phyloP scores from a whole-genome alignment of 306 rosid species.

The Pterocarpus santalinus region DNA sequence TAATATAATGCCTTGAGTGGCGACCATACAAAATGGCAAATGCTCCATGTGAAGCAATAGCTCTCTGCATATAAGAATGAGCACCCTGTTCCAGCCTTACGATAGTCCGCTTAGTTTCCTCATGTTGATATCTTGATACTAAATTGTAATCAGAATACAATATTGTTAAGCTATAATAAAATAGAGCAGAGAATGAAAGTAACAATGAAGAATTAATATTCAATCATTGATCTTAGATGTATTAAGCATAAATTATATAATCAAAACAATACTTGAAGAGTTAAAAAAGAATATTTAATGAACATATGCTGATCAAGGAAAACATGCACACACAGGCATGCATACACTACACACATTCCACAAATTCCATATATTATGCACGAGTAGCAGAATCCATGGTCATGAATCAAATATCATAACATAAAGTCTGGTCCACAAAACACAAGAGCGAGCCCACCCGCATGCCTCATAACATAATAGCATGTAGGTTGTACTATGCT shows the following conservation, averaged over 20 bases:
- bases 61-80: slow-evolving; percentile 76
- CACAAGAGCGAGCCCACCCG: slow-evolving; percentile 15
- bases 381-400: neutral
- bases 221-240: slow-evolving; percentile 1
- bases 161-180: slow-evolving; percentile 33
- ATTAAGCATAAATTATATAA: slow-evolving; percentile 3
- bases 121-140: slow-evolving; percentile 79
- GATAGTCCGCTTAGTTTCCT: slow-evolving; percentile 75
- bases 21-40: slow-evolving; percentile 84
- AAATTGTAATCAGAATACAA: slow-evolving; percentile 44
- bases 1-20: slow-evolving; percentile 79
- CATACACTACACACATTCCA: slow-evolving; percentile 6
- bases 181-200: neutral
- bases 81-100: slow-evolving; percentile 89
- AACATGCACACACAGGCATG: slow-evolving; percentile 25
- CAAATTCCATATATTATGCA: slow-evolving; percentile 11
- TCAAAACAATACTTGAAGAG: slow-evolving; percentile 1
- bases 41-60: slow-evolving; percentile 88
- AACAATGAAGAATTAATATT: slow-evolving; percentile 15
- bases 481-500: neutral
- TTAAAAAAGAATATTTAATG: slow-evolving; percentile 25
- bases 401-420: slow-evolving; percentile 7
- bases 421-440: slow-evolving; percentile 15
- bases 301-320: slow-evolving; percentile 25
- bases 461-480: neutral